Evolutionary conservation across 495 filamentous ascomycete genomes (phyloP).

Genomic region (Neurospora intermedia): DNA sequence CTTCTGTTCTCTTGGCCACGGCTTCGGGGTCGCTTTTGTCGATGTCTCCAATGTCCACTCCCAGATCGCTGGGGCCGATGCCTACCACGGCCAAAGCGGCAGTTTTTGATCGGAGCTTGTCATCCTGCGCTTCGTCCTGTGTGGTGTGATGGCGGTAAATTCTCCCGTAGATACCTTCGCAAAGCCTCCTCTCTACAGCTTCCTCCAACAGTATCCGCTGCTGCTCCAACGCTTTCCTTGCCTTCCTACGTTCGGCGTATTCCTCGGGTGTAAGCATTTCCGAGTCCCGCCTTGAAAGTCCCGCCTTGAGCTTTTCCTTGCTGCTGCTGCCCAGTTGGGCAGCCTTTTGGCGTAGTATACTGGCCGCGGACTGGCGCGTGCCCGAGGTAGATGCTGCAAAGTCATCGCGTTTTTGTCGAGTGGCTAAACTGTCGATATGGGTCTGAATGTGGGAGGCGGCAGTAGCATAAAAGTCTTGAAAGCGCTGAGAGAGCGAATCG

Average conservation of each 20-base stretch:
- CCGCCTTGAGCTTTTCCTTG: slow-evolving; percentile 36
- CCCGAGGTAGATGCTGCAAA: slow-evolving; percentile 40
- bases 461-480: slow-evolving; percentile 87
- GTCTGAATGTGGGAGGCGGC: slow-evolving; percentile 77
- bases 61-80: slow-evolving; percentile 77
- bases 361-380: slow-evolving; percentile 40
- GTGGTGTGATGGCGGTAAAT: slow-evolving; percentile 88
- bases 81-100: slow-evolving; percentile 84
- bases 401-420: slow-evolving; percentile 55
- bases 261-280: slow-evolving; percentile 88
- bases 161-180: slow-evolving; percentile 74
- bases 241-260: slow-evolving; percentile 65
- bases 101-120: slow-evolving; percentile 88
- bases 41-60: slow-evolving; percentile 57
- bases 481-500: slow-evolving; percentile 72
- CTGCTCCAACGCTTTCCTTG: slow-evolving; percentile 62
- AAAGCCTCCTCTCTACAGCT: slow-evolving; percentile 79
- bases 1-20: slow-evolving; percentile 51
- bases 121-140: slow-evolving; percentile 89
- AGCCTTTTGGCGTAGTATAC: slow-evolving; percentile 40
- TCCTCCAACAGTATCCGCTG: slow-evolving; percentile 76
- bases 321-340: slow-evolving; percentile 37
- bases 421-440: slow-evolving; percentile 73
- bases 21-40: slow-evolving; percentile 32
- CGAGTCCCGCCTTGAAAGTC: slow-evolving; percentile 23